These are phyloP conservation scores for Davidsoniella neocaledoniae DNA, from an alignment of 2,329 filamentous ascomycete genomes.

Conservation along the genomic window DNA sequence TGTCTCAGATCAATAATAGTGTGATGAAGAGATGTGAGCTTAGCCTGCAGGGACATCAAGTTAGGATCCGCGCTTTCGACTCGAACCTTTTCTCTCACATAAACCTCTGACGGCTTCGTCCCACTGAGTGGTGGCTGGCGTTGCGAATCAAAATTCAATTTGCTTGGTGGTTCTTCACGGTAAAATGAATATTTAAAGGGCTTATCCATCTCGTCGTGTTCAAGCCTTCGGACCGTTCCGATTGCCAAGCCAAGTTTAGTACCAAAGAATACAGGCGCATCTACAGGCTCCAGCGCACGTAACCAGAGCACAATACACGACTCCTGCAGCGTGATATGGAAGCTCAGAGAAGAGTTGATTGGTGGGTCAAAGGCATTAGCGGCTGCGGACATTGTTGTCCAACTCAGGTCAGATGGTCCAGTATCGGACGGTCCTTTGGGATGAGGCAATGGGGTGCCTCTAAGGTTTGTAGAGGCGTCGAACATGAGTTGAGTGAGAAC, in stretches of 20 bases:
- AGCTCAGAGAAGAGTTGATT: slow-evolving; percentile 47
- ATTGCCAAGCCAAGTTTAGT: slow-evolving; percentile 57
- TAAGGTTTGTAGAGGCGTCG: slow-evolving; percentile 34
- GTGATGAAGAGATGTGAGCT: slow-evolving; percentile 62
- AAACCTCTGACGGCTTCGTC: slow-evolving; percentile 41
- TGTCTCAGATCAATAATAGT: slow-evolving; percentile 51
- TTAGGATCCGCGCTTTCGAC: slow-evolving; percentile 83
- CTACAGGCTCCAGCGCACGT: slow-evolving; percentile 51
- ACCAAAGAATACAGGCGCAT: slow-evolving; percentile 41
- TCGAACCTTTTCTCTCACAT: slow-evolving; percentile 74
- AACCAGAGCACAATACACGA: slow-evolving; percentile 53
- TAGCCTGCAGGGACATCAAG: slow-evolving; percentile 66
- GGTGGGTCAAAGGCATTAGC: slow-evolving; percentile 27
- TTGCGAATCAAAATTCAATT: neutral
- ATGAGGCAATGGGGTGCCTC: slow-evolving; percentile 25
- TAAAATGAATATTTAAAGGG: slow-evolving; percentile 46
- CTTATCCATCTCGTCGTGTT: slow-evolving; percentile 66
- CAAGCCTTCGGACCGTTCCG: slow-evolving; percentile 43
- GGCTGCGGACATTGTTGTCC: slow-evolving; percentile 28
- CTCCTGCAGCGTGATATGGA: slow-evolving; percentile 55
- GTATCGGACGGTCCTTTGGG: slow-evolving; percentile 17
- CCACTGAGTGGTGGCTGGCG: slow-evolving; percentile 13
- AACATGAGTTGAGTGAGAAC: slow-evolving; percentile 37
- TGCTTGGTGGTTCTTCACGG: slow-evolving; percentile 7
- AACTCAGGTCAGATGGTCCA: slow-evolving; percentile 21